Base-by-base conservation (phyloP, 331 rosid genomes). In the Dryas integrifolia region DNA sequence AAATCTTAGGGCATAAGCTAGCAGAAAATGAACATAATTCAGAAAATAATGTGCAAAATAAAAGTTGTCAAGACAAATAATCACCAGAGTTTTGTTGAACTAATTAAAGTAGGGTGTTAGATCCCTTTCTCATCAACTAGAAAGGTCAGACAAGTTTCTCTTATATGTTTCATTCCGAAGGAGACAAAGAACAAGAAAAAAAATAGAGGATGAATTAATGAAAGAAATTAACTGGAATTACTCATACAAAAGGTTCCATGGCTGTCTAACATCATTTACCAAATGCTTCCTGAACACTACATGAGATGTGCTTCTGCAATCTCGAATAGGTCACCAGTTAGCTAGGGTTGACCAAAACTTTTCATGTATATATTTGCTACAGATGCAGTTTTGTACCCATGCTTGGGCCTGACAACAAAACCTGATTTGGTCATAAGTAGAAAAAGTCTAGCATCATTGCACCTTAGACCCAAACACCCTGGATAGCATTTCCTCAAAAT, bases 11-110 rank as follows among this genome's bases (percentile, higher is more conserved):
- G 9, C 9, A 39, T 50, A 51, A 44, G 69, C 61, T 9, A 69
- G 40, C 61, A 46, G 21, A 41, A 65, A 64, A 10, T 69, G 72
- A 77, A 44, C 13, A 63, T 61, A 46, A 49, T 14, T 48, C 11
- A 57, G 30, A 21, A 76, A 53, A n/a, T 35, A 40, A 40, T 5
- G 24, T 0, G 55, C 38, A 71, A 58, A 46, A 45, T 71, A 6
- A 57, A 47, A 72, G 1, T 44, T 18, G 7, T 9, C 0, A 39
- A 58, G 71, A 26, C 24, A 70, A 58, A 51, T 3, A 40, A 26
- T 14, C 57, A 50, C 9, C 24, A 49, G 51, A 41, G 24, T 30
- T 13, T 3, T 14, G 14, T 0, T 45, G 46, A 68, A 16, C 10
- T 18, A 70, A 70, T 56, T 6, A 5, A 60, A 39, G 18, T 38